These are phyloP conservation scores for Lipomyces oligophaga DNA, from an alignment of 805 yeast species.

Conservation along the genomic window DNA sequence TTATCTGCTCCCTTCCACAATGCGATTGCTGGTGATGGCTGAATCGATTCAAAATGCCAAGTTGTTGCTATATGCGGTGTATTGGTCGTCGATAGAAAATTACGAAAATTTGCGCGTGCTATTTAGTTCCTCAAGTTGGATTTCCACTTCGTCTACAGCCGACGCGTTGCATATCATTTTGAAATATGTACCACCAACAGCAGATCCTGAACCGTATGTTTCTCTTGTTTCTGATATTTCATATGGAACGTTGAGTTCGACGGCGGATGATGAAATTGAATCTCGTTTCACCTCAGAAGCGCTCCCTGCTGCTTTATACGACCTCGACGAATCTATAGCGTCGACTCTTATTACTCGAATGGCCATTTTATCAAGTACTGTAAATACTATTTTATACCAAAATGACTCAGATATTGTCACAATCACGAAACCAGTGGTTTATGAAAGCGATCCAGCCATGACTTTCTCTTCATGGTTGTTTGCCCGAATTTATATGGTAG, in stretches of 20 bases:
- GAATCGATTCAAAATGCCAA: not conserved
- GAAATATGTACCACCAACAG: constrained; percentile 35
- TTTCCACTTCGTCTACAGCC: not conserved
- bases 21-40: no score
- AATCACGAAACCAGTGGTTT: constrained; percentile 26
- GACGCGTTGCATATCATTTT: constrained; percentile 34
- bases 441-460: constrained; percentile 21
- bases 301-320: constrained; percentile 11
- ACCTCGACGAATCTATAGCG: constrained; percentile 18
- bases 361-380: not conserved
- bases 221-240: constrained; percentile 19
- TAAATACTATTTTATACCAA: no score
- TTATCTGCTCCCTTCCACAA: no score
- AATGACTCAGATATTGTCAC: no score
- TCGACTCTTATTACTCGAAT: constrained; percentile 19
- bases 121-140: constrained; percentile 9
- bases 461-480: constrained; percentile 31
- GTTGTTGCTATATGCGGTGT: constrained; percentile 2
- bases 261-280: not conserved
- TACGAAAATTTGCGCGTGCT: constrained; percentile 7
- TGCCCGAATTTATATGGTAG: constrained; percentile 33
- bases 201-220: constrained; percentile 29
- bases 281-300: not conserved
- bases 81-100: constrained; percentile 10
- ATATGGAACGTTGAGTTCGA: constrained; percentile 2